phyloP scores from a whole-genome alignment of 495 filamentous ascomycete species.

The Astrothelium macrocarpum region DNA sequence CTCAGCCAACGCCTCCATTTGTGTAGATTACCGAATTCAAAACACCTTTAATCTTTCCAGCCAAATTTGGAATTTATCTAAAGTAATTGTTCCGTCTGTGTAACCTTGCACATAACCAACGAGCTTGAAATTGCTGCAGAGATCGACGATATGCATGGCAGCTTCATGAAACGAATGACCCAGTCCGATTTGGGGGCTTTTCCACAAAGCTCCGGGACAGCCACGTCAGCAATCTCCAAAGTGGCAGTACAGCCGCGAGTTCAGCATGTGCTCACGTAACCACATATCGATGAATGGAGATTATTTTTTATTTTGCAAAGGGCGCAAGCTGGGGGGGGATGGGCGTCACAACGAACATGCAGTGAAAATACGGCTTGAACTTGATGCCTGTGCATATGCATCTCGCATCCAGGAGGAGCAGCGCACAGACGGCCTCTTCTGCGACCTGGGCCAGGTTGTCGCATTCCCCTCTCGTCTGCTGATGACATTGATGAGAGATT shows the following conservation, averaged over 20 bases:
- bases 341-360: background rate
- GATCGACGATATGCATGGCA: background rate
- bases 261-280: background rate
- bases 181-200: background rate
- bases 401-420: background rate
- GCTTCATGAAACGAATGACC: background rate
- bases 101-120: no score
- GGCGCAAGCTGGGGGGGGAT: background rate
- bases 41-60: background rate
- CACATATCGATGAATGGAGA: background rate
- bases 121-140: conserved; percentile 1
- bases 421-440: conserved; percentile 1
- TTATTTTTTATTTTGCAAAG: background rate
- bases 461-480: conserved; percentile 3
- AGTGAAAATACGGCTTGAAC: background rate
- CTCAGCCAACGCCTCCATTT: background rate
- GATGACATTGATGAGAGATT: conserved; percentile 5
- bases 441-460: conserved; percentile 3
- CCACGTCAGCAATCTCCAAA: background rate
- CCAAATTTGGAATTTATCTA: background rate
- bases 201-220: background rate
- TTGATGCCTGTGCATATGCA: conserved; percentile 2
- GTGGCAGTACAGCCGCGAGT: background rate
- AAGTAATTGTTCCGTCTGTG: background rate
- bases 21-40: background rate